These are phyloP conservation scores for Aureobasidium leucospermi DNA, from an alignment of 2,329 filamentous ascomycete species.

Conservation along the genomic window DNA sequence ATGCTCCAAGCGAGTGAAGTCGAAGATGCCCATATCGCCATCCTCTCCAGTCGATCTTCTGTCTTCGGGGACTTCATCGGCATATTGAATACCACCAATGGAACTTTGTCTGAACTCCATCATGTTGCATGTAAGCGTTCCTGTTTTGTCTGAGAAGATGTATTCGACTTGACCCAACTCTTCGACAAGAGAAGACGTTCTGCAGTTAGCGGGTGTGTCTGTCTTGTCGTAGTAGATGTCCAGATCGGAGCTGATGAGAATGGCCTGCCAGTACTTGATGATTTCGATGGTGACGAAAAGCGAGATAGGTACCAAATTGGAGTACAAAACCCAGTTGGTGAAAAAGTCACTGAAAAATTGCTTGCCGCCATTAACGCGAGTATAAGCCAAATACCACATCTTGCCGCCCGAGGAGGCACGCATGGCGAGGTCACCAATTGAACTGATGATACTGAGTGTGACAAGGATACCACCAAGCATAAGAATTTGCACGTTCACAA, in stretches of 20 bases:
- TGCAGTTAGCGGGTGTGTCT: slow-evolving; percentile 90
- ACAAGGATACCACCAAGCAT: slow-evolving; percentile 81
- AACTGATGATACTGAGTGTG: slow-evolving; percentile 78
- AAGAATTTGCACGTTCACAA: slow-evolving; percentile 89
- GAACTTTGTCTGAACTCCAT: slow-evolving; percentile 98
- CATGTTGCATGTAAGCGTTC: slow-evolving; percentile 93
- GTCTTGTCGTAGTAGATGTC: slow-evolving; percentile 97
- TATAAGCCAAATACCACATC: slow-evolving; percentile 67
- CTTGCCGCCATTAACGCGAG: slow-evolving; percentile 56
- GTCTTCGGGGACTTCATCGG: slow-evolving; percentile 86
- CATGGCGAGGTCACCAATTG: slow-evolving; percentile 80
- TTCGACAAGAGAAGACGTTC: slow-evolving; percentile 93
- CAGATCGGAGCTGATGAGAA: slow-evolving; percentile 92
- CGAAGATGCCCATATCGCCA: slow-evolving; percentile 69
- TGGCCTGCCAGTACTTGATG: slow-evolving; percentile 97
- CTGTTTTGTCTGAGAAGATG: slow-evolving; percentile 97
- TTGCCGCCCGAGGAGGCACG: slow-evolving; percentile 56
- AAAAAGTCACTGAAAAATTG: slow-evolving; percentile 92
- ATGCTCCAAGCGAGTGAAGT: slow-evolving; percentile 67
- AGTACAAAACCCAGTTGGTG: slow-evolving; percentile 98
- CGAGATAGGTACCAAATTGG: slow-evolving; percentile 91
- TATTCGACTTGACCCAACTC: slow-evolving; percentile 97
- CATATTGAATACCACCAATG: slow-evolving; percentile 90
- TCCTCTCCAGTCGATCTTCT: slow-evolving; percentile 67
- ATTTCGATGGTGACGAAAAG: slow-evolving; percentile 96